Evolutionary conservation across 805 yeast species (phyloP), one percentile per base, ranked within the genome.

Genomic region (Zygosaccharomyces siamensis): DNA sequence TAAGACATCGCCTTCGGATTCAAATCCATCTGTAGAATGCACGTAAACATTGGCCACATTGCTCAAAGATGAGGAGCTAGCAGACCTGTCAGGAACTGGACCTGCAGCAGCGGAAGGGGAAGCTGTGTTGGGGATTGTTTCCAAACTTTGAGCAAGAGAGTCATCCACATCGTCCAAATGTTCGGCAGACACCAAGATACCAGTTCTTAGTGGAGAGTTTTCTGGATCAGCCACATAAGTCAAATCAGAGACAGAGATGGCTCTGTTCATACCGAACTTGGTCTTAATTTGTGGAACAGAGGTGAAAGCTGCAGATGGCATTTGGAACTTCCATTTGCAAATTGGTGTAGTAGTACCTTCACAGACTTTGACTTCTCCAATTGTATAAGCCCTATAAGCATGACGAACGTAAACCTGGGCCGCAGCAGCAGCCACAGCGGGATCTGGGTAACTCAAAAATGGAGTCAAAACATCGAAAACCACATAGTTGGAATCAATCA

Each of bases 331-430:
- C 96, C 96, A 90, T 55, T 87, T 84, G 53, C 89, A 78, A 47
- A 86, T 77, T 35, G 97, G 95, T 38, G 72, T 71, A 7, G 75
- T 78, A 21, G 68, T 58, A 48, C 78, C 75, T 46, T 69, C 75
- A 54, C 77, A 79, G 62, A 88, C 87, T 47, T 74, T 72, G 46
- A 95, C 78, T 54, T 83, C 85, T 47, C 87, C 84, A 53, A 93
- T 84, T 36, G 89, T 84, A 72, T 95, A 93, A 33, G 98, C 98
- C 63, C 98, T 83, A 75, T 90, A 93, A 39, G 98, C 95, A 69
- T 99, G 85, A 69, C 98, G 85, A 51, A 90, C 84, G 69, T 93
- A 93, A 50, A 93, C 96, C 71, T 93, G 97, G 40, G 96, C 89
- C 32, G 99, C 98, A 32, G 99, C 98, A 56, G 92, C 80, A 3